Base-by-base conservation (phyloP, 805 yeast species). In the Yarrowia bubula region DNA sequence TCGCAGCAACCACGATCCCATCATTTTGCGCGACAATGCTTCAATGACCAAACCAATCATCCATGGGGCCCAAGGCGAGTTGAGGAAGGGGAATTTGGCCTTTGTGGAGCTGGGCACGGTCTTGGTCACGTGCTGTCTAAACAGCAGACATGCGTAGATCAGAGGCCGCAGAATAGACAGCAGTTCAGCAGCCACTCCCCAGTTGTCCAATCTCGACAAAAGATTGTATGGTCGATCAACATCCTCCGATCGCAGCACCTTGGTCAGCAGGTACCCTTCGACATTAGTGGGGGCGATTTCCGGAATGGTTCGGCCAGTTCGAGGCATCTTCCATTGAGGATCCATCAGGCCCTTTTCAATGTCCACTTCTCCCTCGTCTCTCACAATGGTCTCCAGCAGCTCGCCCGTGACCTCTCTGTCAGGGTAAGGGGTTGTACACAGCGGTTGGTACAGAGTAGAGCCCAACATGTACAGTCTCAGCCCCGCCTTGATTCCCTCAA, bases 61-160 rank as follows among this genome's bases (percentile, higher is more conserved):
- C 81, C 81, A 78, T 2, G 81, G 81, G 13, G 73, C 71, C 81
- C 80, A 78, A 13, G 69, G 68, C 10, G 62, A 48, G 41, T 60
- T 41, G n/a, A 69, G 64, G 64, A 38, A 66, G 41, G 57, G 35
- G 47, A 61, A 66, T 22, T 31, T 13, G 62, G 67, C 14, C 53
- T 57, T 64, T 37, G 46, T 47, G 41, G 64, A 8, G 22, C 1
- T 1, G 1, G 63, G 63, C 4, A 33, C 61, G 28, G 64, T 39
- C 15, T 55, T 46, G 33, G 31, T 43, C n/a, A 44, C 50, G 64
- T 43, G 51, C 41, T 58, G 51, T 39, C 68, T 64, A 67, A 70
- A 72, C 4, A 73, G 70, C 55, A 77, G 66, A 18, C 69, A n/a
- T 7, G 79, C 77, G 67, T 78, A 78, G 4, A 77, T 60, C 35